Evolutionary conservation across 2,329 filamentous ascomycete species (phyloP).

Genomic region (Scytalidium lignicola): DNA sequence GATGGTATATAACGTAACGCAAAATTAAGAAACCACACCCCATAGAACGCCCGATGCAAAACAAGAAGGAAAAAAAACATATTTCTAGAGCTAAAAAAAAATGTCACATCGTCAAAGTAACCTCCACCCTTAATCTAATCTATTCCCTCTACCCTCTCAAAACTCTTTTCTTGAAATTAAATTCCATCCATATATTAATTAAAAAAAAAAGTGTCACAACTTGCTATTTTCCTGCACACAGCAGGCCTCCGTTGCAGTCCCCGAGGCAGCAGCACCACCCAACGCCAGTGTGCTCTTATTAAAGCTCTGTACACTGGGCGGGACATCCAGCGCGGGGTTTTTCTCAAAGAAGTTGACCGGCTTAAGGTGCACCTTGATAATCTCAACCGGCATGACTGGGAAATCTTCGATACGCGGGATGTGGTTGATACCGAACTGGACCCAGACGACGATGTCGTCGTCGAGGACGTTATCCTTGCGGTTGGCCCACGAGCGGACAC

Average conservation of each 20-base stretch:
- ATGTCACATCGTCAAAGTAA: too few relatives aligned
- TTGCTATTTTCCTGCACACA: constrained; percentile 20
- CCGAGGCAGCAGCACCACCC: constrained; percentile 10
- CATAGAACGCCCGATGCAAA: not conserved
- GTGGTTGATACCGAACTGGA: constrained; percentile 57
- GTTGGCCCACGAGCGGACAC: constrained; percentile 49
- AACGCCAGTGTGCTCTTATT: constrained; percentile 31
- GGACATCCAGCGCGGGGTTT: constrained; percentile 47
- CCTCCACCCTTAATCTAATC: too few relatives aligned
- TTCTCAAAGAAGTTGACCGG: constrained; percentile 48
- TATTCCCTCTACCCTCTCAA: not conserved
- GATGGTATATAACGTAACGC: not conserved
- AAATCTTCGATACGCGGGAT: constrained; percentile 62
- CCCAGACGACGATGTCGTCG: constrained; percentile 52
- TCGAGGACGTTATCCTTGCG: constrained; percentile 44
- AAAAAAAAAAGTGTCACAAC: too few relatives aligned
- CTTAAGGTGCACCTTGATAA: constrained; percentile 41
- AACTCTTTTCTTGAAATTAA: not conserved
- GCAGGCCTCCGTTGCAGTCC: constrained; percentile 17
- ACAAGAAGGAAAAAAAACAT: too few relatives aligned
- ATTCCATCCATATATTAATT: not conserved
- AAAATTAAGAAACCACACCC: not conserved
- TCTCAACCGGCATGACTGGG: constrained; percentile 63
- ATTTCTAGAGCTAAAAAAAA: too few relatives aligned
- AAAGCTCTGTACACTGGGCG: constrained; percentile 37